phyloP scores from a whole-genome alignment of 208 protist genomes.

The Polymyxa betae region DNA sequence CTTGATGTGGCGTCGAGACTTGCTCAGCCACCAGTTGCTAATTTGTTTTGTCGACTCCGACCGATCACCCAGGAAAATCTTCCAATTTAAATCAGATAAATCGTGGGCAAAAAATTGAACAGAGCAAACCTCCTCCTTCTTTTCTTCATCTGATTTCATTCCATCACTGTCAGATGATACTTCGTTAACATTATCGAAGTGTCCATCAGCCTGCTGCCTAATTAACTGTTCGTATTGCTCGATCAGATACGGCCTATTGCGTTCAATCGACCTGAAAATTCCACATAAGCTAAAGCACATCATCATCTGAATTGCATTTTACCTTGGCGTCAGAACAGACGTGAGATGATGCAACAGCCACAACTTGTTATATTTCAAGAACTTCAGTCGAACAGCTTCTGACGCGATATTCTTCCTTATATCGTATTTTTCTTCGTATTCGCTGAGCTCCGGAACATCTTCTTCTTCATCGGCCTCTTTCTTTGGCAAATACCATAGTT shows the following conservation, averaged over 20 bases:
- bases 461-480: constrained; percentile 35
- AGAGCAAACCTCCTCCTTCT: constrained; percentile 6
- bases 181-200: constrained; percentile 52
- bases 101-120: background rate
- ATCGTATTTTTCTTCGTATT: constrained; percentile 48
- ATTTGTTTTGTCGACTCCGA: constrained; percentile 2
- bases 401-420: background rate
- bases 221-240: constrained; percentile 17
- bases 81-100: background rate
- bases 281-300: background rate
- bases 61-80: constrained; percentile 15
- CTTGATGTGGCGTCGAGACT: background rate
- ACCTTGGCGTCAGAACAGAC: constrained; percentile 44
- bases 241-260: constrained; percentile 24
- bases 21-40: constrained; percentile 9
- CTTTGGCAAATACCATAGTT: constrained; percentile 45
- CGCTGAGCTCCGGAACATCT: constrained; percentile 4
- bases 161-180: constrained; percentile 37
- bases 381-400: constrained; percentile 42
- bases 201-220: constrained; percentile 5
- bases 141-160: background rate
- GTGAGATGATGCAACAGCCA: constrained; percentile 45
- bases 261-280: background rate
- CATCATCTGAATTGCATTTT: background rate
- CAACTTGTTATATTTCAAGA: constrained; percentile 49